Evolutionary conservation across 1,284 basidiomycete genomes (phyloP), one percentile per base, ranked within the genome.

Genomic region (Filobasidium uniguttulatum): DNA sequence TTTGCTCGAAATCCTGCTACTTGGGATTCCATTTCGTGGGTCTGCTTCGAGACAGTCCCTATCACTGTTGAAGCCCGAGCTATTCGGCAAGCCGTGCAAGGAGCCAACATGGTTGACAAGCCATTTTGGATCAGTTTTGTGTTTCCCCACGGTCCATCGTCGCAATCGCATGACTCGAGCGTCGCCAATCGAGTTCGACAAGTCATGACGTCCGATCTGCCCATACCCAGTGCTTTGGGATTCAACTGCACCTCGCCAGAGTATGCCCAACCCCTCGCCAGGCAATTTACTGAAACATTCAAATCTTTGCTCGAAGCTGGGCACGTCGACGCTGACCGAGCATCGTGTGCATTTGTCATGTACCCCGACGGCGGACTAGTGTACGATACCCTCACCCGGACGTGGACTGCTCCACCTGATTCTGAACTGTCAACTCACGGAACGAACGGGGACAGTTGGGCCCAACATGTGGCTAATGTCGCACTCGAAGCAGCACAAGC

Each of bases 1-100:
- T 82, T 80, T 59, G 72, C 76, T 0, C 58, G 62, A 4, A 57
- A 67, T 29, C 69, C 78, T 47, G 65, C 70, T 19, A 68, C 70
- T 0, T 88, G 83, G 84, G 56, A 62, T 23, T 61, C 61, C 8
- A 67, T 88, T 48, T 77, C 81, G 49, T 75, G 73, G 54, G 60
- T 88, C 44, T 82, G 82, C 7, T 87, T 88, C 62, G 85, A 88
- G 72, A 88, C 84, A 0, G 70, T 87, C 3, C 83, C 85, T 0
- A 69, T 85, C 0, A 61, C 76, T 12, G 67, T 78, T 22, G 85
- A 89, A 65, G 71, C 82, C 4, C 65, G 61, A 9, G 83, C 80
- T 1, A 79, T 88, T 50, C 70, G 83, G 38, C 66, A 67, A 14
- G 83, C 83, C 0, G 75, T 87, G 66, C 60, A 55, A 7, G 52